These are phyloP conservation scores for Claviceps sp. DNA, from an alignment of 2,329 filamentous ascomycete genomes.

Conservation along the genomic window DNA sequence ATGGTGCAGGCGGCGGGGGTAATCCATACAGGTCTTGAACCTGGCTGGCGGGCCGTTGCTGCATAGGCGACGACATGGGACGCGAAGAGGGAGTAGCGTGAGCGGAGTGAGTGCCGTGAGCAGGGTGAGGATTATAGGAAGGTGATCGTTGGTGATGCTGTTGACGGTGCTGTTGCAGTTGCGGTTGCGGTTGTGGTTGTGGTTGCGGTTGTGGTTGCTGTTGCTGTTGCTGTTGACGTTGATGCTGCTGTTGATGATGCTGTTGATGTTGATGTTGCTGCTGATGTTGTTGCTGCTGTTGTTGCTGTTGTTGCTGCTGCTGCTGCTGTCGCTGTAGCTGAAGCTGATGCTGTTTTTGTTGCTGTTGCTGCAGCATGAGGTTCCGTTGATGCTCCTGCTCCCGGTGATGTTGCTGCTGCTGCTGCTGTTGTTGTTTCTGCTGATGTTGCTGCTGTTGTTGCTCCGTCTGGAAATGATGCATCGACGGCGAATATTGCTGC, in stretches of 20 bases:
- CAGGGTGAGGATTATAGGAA: not conserved
- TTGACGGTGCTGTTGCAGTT: not conserved
- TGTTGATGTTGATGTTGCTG: not conserved
- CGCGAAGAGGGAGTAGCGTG: slow-evolving; percentile 22
- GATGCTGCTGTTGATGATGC: not conserved
- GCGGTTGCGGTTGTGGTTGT: not conserved
- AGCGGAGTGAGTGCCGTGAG: not conserved
- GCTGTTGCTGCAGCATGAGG: too few species aligned
- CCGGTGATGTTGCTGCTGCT: too few species aligned
- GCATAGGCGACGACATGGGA: slow-evolving; percentile 25
- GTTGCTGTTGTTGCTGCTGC: too few species aligned
- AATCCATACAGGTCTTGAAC: slow-evolving; percentile 17
- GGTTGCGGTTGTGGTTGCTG: not conserved
- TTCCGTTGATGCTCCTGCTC: too few species aligned
- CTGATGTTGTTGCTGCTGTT: not conserved
- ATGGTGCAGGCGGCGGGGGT: slow-evolving; percentile 15
- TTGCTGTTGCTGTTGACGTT: not conserved
- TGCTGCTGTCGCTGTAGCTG: too few species aligned
- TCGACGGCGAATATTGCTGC: slow-evolving; percentile 16
- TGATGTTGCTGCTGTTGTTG: not conserved
- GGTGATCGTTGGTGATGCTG: not conserved
- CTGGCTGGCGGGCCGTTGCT: slow-evolving; percentile 20
- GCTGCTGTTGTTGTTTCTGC: not conserved
- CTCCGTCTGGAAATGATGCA: slow-evolving; percentile 18
- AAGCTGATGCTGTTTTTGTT: too few species aligned